Base-by-base conservation (phyloP, 768 basidiomycete species). In the Hericium erinaceus region DNA sequence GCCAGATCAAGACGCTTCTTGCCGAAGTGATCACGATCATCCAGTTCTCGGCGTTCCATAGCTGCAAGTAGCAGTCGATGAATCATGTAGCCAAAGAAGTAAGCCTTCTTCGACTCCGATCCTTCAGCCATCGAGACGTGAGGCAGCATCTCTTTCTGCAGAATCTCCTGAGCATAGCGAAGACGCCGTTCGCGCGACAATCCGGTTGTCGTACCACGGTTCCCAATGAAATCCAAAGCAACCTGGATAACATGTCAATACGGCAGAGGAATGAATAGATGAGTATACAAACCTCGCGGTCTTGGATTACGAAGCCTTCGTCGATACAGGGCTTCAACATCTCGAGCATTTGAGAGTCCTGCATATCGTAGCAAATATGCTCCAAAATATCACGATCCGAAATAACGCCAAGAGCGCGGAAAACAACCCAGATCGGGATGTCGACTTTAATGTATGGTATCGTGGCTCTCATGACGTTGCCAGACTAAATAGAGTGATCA, bases 31-130 rank as follows among this genome's bases (percentile, higher is more conserved):
- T 99, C 97, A 75, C 97, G 92, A 73, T 99, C 97, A 69, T 99
- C 97, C 24, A 99, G 77, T 65, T 99, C 97, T 64, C 97, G 80
- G 48, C 97, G 80, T 68, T 98, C 95, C 64, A 99, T 72, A 12
- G 94, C 94, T 22, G 97, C 97, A 18, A 97, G 82, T 0, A 98
- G 75, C 26, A 99, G 79, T 60, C 97, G 87, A 72, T 98, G 95
- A 37, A 98, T 92, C 95, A 99, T 99, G 73, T 98, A 98, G 10
- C 97, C 97, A 61, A 98, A 93, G 80, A 98, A 99, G 73, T 94
- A 98, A 1, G 97, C 97, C 71, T 99, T 99, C 77, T 97, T 97
- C 24, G 91, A 93, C 72, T 95, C 92, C 6, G 92, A 93, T 4
- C 94, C 94, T 70, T 95, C 93, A 1, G 85, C 82, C 85, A 94